Percentiles rank a stretch among this genome's conserved stretches.
Evolutionary conservation across 164 flowering plant genomes (phyloP).

Genomic region (Vitis amurensis): DNA sequence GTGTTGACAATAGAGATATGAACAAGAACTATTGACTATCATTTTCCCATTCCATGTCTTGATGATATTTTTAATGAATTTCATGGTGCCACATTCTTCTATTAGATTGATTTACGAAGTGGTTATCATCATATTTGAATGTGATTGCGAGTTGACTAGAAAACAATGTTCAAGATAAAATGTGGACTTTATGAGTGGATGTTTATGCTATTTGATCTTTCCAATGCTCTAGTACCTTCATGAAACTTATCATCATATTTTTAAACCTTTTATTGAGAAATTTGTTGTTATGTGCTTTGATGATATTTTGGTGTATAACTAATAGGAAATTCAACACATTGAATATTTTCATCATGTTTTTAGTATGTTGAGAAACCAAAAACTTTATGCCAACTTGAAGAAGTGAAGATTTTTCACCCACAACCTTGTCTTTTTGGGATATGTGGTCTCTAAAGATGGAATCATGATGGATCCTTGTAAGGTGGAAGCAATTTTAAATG

Average conservation of each 20-base stretch:
- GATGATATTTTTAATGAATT: slow-evolving; percentile 8
- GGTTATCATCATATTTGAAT: slow-evolving; percentile 7
- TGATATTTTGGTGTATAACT: slow-evolving; percentile 8
- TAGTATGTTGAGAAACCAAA: background rate
- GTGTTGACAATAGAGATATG: no score
- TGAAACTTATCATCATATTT: background rate
- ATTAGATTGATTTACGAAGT: background rate
- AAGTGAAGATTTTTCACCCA: slow-evolving; percentile 7
- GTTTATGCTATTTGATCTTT: background rate
- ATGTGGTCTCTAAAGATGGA: no score
- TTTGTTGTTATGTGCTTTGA: slow-evolving; percentile 13
- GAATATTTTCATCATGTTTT: background rate
- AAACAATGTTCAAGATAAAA: slow-evolving; percentile 7
- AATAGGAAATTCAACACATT: background rate
- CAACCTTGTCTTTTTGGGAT: background rate
- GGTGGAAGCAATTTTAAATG: no score
- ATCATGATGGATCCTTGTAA: no score
- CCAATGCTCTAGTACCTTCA: background rate
- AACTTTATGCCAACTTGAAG: slow-evolving; percentile 4
- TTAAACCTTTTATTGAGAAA: background rate
- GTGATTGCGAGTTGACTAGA: background rate
- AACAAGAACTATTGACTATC: background rate
- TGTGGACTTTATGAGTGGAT: slow-evolving; percentile 8
- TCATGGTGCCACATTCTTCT: background rate
- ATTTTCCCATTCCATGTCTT: slow-evolving; percentile 9